A percentile compares a stretch with the other conserved stretches of the same genome.
Conservation (phyloP, 2,329 filamentous ascomycete genomes). For the Fusarium poae region DNA sequence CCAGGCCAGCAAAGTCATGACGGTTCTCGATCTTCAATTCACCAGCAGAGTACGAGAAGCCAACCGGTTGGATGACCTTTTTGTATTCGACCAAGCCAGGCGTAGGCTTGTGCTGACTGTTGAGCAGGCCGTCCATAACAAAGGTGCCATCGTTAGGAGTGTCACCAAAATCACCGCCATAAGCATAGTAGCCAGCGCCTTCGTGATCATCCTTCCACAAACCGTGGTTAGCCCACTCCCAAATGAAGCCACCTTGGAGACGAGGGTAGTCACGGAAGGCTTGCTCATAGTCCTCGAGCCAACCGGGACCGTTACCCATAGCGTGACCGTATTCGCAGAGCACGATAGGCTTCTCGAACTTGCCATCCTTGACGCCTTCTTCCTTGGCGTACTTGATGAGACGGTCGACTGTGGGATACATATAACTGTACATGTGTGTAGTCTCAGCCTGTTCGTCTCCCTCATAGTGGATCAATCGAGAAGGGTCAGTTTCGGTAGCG, state of each 20-base stretch:
- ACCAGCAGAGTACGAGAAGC: slow-evolving; percentile 54
- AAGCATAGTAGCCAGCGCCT: slow-evolving; percentile 67
- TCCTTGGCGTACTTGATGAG: slow-evolving; percentile 62
- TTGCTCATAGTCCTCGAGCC: slow-evolving; percentile 75
- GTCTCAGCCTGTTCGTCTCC: slow-evolving; percentile 70
- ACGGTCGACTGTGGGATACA: slow-evolving; percentile 71
- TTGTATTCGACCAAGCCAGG: slow-evolving; percentile 69
- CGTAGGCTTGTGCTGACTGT: slow-evolving; percentile 66
- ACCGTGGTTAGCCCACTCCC: slow-evolving; percentile 76
- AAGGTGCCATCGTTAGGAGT: slow-evolving; percentile 71
- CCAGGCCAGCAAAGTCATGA: slow-evolving; percentile 63
- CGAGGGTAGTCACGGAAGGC: slow-evolving; percentile 71
- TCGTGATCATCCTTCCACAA: slow-evolving; percentile 61
- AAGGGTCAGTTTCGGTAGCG: slow-evolving; percentile 68
- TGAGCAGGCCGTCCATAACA: slow-evolving; percentile 71
- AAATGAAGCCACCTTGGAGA: slow-evolving; percentile 76
- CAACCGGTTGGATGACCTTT: slow-evolving; percentile 69
- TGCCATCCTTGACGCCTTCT: slow-evolving; percentile 59
- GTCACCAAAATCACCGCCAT: slow-evolving; percentile 74
- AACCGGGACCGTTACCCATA: slow-evolving; percentile 81
- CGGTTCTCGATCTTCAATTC: slow-evolving; percentile 60
- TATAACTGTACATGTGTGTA: slow-evolving; percentile 75
- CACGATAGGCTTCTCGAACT: slow-evolving; percentile 69
- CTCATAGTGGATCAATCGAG: slow-evolving; percentile 75
- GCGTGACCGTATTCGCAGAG: slow-evolving; percentile 71